Evolutionary conservation across 176 grass and related monocot genomes (phyloP), one percentile per base, ranked within the genome.

Genomic region (Tillandsia fasciculata): DNA sequence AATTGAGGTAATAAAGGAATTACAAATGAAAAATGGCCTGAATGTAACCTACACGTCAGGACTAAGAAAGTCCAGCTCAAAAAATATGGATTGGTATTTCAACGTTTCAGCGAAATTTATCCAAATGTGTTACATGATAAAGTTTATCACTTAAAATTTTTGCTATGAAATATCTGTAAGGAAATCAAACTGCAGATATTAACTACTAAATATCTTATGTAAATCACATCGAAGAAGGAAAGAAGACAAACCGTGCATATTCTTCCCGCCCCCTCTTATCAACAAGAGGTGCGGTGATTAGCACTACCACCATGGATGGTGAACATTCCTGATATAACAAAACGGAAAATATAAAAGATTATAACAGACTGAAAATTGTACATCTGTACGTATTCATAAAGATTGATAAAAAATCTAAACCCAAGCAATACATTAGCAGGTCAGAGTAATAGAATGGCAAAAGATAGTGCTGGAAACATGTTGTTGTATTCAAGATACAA

Each of bases 251-350:
- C 92, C 72, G 76, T 74, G 92, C 85, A 84, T 66, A 88, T 86
- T 65, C 70, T 80, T 91, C 84, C 58, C 86, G 87, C 28, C 88
- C 88, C 51, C 87, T 76, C 64, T 90, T 86, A 75, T 92, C 86
- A 48, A 96, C 10, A 67, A 88, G 93, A 83, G 93, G 88, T 48
- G 88, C 88, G 0, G 88, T 91, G 61, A 96, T 91, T 17, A 96
- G 77, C 49, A 96, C 53, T 70, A n/a, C n/a, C n/a, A 96, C 76
- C 74, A 84, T 92, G 28, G 64, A 78, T 8, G 72, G 80, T 2
- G 80, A 92, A 65, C 77, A 76, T 69, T 85, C 81, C 86, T 96
- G 78, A 8, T 74, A 78, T 69, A 80, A 5, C 53, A 57, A 14
- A 80, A 5, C 53, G 8, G 3, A 9, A 18, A 23, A 22, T 59